A percentile compares a stretch with the other conserved stretches of the same genome.
Conservation (phyloP, 106 monocot species). For the Hemerocallis citrina region DNA sequence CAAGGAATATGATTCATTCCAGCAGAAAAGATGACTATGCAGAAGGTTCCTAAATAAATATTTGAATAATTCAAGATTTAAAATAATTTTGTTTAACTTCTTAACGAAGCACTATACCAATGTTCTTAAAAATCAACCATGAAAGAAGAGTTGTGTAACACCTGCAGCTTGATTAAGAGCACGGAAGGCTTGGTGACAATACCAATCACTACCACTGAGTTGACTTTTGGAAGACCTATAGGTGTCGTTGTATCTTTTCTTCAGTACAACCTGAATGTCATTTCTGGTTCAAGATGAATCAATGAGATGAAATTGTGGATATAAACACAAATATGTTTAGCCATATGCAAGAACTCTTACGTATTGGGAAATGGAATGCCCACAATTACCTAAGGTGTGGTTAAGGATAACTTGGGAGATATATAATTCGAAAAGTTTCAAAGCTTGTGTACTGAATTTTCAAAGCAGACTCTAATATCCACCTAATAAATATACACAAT, state of each 20-base stretch:
- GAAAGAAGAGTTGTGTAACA: not conserved
- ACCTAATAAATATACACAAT: not conserved
- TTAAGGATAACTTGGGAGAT: slow-evolving; percentile 39
- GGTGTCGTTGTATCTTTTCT: slow-evolving; percentile 92
- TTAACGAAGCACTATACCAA: not conserved
- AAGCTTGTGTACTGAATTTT: not conserved
- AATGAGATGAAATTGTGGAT: slow-evolving; percentile 4
- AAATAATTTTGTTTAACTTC: not conserved
- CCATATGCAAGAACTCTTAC: slow-evolving; percentile 45
- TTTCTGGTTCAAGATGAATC: slow-evolving; percentile 51
- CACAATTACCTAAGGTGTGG: slow-evolving; percentile 72
- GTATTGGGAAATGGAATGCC: slow-evolving; percentile 98
- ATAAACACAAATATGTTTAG: not conserved
- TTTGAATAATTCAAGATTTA: too few species aligned
- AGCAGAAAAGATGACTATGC: not conserved
- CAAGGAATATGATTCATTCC: not conserved
- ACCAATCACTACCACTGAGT: slow-evolving; percentile 94
- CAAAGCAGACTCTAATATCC: not conserved
- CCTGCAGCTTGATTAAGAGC: slow-evolving; percentile 99
- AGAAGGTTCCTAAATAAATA: not conserved
- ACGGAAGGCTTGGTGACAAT: slow-evolving; percentile 98
- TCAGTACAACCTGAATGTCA: slow-evolving; percentile 84
- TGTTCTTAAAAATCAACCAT: not conserved
- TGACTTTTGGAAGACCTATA: slow-evolving; percentile 74
- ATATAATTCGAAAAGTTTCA: not conserved